Base-by-base conservation (phyloP, 2,329 filamentous ascomycete species). In the Colletotrichum caudatum region DNA sequence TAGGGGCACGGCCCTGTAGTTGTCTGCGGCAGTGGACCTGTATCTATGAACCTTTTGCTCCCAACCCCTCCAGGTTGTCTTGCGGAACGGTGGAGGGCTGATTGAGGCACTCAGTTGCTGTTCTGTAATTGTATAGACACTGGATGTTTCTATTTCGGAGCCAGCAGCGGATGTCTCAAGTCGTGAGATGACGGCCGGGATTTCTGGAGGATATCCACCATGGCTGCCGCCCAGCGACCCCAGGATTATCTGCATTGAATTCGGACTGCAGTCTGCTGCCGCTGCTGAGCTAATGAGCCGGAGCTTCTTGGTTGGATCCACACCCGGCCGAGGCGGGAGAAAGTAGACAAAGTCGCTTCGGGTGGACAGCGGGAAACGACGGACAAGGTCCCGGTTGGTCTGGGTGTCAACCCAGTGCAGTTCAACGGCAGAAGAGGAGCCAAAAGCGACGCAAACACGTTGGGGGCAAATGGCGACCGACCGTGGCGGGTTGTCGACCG, bases 391-490 rank as follows among this genome's bases (percentile, higher is more conserved):
- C 71, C 86, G 83, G 16, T 82, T 79, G 5, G 83, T 84, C 63
- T 84, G 74, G 69, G 80, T 82, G 77, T 86, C 83, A 63, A 84
- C 80, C 77, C 88, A 92, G 76, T 91, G 89, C 50, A 92, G 80
- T 76, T 92, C 90, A 64, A 92, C 88, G 1, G 90, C 88, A 9
- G 85, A 83, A 16, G 86, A 85, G 73, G 88, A 91, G 18, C 90
- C 90, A 80, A 92, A 92, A 11, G 89, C 90, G 44, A 91, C 87
- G 74, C 89, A 91, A 62, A 86, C 85, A 57, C 88, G 84, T 69
- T 90, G 87, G n/a, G 90, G 90, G 74, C 88, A 91, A 44, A 92
- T 87, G 0, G 90, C 87, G 12, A 92, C 86, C 50, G 88, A 91
- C n/a, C 88, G 85, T 16, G 91, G 90, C 20, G 88, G 88, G 73